Percentiles rank a stretch among this genome's conserved stretches.
phyloP scores from a whole-genome alignment of 2,329 filamentous ascomycete genomes.

The Sarocladium brachiariae region DNA sequence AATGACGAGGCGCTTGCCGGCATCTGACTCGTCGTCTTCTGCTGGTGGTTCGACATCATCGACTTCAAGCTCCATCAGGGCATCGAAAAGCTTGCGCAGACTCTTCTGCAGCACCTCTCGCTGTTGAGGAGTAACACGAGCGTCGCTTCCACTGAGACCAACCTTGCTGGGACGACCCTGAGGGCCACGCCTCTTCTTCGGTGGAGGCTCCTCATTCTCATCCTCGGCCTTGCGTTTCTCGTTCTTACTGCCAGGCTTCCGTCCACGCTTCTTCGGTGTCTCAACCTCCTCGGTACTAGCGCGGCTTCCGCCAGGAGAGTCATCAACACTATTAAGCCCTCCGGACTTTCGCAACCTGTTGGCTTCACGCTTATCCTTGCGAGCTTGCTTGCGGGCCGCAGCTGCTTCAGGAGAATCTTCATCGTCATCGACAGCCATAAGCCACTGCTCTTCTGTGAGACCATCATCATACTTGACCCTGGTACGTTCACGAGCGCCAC shows the following conservation, averaged over 20 bases:
- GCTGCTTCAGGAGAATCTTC: constrained; percentile 92
- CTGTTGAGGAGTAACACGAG: constrained; percentile 57
- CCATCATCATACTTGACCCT: constrained; percentile 95
- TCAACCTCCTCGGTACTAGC: constrained; percentile 77
- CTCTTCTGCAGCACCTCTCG: constrained; percentile 75
- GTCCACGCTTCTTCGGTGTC: constrained; percentile 74
- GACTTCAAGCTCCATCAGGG: constrained; percentile 77
- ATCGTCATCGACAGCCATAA: constrained; percentile 94
- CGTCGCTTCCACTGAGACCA: constrained; percentile 24
- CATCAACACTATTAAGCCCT: constrained; percentile 36
- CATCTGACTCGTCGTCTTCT: constrained; percentile 51
- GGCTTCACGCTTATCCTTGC: constrained; percentile 68
- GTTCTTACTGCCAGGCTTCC: constrained; percentile 65
- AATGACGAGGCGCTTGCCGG: constrained; percentile 71
- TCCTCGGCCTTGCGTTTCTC: constrained; percentile 88
- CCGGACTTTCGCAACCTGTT: constrained; percentile 63
- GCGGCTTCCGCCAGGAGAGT: constrained; percentile 71
- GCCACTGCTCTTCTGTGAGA: constrained; percentile 96
- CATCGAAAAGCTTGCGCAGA: constrained; percentile 69
- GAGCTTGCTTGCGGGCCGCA: constrained; percentile 80
- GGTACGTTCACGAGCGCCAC: constrained; percentile 90
- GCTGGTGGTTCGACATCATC: constrained; percentile 56
- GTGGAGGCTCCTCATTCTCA: constrained; percentile 67
- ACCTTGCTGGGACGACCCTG: constrained; percentile 62
- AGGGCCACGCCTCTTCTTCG: constrained; percentile 70